These are phyloP conservation scores for Monosporascus sp. DNA, from an alignment of 2,329 filamentous ascomycete species.

Conservation along the genomic window DNA sequence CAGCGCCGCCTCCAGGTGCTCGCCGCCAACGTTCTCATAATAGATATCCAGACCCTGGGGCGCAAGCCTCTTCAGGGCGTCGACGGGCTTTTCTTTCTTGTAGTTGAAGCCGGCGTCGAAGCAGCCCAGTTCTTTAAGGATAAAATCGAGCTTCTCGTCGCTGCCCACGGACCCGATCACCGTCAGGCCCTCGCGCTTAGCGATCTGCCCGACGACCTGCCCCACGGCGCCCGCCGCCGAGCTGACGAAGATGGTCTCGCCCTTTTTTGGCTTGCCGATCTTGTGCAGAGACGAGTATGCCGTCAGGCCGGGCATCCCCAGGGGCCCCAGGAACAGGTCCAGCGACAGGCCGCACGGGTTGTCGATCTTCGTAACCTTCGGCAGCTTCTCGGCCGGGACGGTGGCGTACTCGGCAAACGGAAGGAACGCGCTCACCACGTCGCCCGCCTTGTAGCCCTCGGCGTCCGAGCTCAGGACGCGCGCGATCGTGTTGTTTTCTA, in stretches of 20 bases:
- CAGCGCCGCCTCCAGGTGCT: slow-evolving; percentile 59
- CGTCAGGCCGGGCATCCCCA: slow-evolving; percentile 73
- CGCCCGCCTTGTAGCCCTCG: slow-evolving; percentile 54
- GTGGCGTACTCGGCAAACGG: slow-evolving; percentile 58
- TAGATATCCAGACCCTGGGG: slow-evolving; percentile 74
- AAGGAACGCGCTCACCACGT: slow-evolving; percentile 49
- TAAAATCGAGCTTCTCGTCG: slow-evolving; percentile 71
- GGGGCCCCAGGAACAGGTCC: slow-evolving; percentile 58
- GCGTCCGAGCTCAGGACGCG: slow-evolving; percentile 62
- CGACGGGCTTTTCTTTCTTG: slow-evolving; percentile 63
- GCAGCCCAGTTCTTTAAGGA: slow-evolving; percentile 60
- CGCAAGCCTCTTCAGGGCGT: slow-evolving; percentile 60
- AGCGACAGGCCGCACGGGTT: slow-evolving; percentile 59
- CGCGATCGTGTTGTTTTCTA: slow-evolving; percentile 53
- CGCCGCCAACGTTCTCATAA: slow-evolving; percentile 78
- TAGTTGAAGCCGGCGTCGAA: slow-evolving; percentile 78
- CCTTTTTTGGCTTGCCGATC: slow-evolving; percentile 67
- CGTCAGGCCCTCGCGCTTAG: slow-evolving; percentile 67
- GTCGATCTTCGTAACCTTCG: slow-evolving; percentile 43
- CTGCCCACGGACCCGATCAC: slow-evolving; percentile 74
- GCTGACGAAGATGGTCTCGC: slow-evolving; percentile 72
- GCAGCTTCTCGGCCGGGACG: slow-evolving; percentile 39
- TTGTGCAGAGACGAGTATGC: slow-evolving; percentile 70
- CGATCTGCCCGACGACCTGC: slow-evolving; percentile 68
- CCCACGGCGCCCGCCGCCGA: slow-evolving; percentile 71